Base-by-base conservation (phyloP, 108 stramenopile genomes). In the Stephanodiscus minutulus region DNA sequence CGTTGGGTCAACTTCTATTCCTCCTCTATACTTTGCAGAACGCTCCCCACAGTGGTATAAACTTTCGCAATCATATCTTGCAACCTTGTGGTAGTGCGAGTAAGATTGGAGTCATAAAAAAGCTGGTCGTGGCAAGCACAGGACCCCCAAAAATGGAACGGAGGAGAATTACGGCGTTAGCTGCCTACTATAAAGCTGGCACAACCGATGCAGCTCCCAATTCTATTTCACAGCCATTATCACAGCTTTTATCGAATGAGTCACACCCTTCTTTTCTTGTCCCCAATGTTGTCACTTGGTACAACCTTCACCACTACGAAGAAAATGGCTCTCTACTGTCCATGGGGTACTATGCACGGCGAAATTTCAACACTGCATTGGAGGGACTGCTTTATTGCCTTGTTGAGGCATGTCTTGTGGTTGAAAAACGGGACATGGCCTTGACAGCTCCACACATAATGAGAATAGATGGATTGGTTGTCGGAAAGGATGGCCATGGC, bases 361-460 rank as follows among this genome's bases (percentile, higher is more conserved):
- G 93, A 44, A 90, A 90, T 74, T 95, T 91, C 65, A 88, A 95
- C 54, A 77, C 73, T 10, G 89, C 91, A 1, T 66, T 95, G 31
- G 73, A 82, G 12, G 86, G 75, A 28, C 54, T 95, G 24, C 48
- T 86, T 6, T 73, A 86, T 37, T 94, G 93, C 72, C 68, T 94
- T 36, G 79, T 76, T 0, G 84, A 87, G 57, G 86, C 85, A 22
- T 73, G 71, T 8, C 28, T 67, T n/a, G 73, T 77, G 9, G 66
- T 86, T 9, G 76, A 87, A 72, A 77, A 78, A 44, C 41, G 73
- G 24, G 90, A 94, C 66, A 83, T 82, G 66, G 87, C 93, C 11
- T 85, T 94, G 48, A 79, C 77, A 8, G 68, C 88, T 44, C 93
- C 93, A 1, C 82, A 90, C 74, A 60, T 61, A 4, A 82, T 94